Percentiles rank a stretch among this genome's conserved stretches.
Evolutionary conservation across 2,329 filamentous ascomycete species (phyloP).

Genomic region (Verticillium nonalfalfae): DNA sequence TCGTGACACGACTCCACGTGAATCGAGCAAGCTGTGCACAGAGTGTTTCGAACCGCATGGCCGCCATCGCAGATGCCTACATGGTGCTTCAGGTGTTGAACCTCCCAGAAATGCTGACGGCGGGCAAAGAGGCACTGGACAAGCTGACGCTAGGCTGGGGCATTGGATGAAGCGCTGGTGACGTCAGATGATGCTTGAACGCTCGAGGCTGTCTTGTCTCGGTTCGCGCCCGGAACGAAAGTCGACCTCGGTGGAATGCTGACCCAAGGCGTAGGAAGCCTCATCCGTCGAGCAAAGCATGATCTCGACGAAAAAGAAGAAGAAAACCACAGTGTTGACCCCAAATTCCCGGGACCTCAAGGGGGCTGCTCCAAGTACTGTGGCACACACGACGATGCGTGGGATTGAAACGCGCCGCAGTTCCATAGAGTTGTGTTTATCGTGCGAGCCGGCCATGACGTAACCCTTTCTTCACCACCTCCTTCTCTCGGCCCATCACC

Average conservation of each 20-base stretch:
- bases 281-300: neutral
- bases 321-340: neutral
- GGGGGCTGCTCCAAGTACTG: neutral
- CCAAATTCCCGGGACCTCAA: neutral
- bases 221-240: neutral
- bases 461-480: neutral
- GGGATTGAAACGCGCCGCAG: neutral
- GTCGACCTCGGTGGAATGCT: neutral
- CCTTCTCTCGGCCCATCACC: neutral
- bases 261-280: neutral
- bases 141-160: neutral
- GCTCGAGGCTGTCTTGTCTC: neutral
- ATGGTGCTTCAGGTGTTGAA: too few species aligned
- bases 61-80: too few species aligned
- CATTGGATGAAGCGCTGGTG: neutral
- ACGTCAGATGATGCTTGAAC: neutral
- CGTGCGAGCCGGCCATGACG: neutral
- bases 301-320: neutral
- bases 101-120: too few species aligned
- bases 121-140: too few species aligned
- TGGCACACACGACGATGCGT: neutral
- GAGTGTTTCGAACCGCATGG: too few species aligned
- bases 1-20: too few species aligned
- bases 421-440: neutral
- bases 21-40: too few species aligned